phyloP scores from a whole-genome alignment of 176 grass and related monocot genomes.

The Paspalum vaginatum region DNA sequence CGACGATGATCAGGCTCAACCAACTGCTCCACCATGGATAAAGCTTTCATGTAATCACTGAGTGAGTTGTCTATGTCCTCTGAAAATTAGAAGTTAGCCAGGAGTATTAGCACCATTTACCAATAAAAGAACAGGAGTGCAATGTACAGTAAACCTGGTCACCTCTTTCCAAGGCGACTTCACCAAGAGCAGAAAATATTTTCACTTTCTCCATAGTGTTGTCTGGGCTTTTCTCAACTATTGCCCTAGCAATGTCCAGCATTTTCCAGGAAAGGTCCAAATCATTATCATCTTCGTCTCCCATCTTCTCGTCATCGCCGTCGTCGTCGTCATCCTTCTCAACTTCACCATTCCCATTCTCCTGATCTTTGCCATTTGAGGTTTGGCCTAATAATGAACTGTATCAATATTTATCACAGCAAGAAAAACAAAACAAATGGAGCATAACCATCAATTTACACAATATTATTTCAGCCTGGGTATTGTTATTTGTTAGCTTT shows the following conservation, averaged over 20 bases:
- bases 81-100: constrained; percentile 50
- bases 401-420: constrained; percentile 28
- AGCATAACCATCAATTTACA: constrained; percentile 14
- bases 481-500: constrained; percentile 1
- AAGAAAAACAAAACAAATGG: constrained; percentile 7
- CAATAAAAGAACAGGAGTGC: not conserved
- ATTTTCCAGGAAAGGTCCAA: constrained; percentile 97
- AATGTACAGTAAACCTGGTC: not conserved
- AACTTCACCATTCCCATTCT: constrained; percentile 50
- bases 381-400: constrained; percentile 52
- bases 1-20: constrained; percentile 82
- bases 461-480: not conserved
- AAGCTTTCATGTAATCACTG: constrained; percentile 84
- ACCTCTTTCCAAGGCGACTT: constrained; percentile 98
- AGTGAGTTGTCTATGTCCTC: constrained; percentile 94
- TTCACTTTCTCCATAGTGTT: constrained; percentile 87
- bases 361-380: constrained; percentile 58
- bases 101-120: constrained; percentile 15
- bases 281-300: constrained; percentile 96
- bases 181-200: constrained; percentile 77
- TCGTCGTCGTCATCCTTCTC: constrained; percentile 75
- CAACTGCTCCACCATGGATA: constrained; percentile 75
- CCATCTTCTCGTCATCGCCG: constrained; percentile 59
- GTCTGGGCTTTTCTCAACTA: constrained; percentile 75
- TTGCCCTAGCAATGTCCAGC: constrained; percentile 94